Evolutionary conservation across 352 stramenopile species (phyloP), one percentile per base, ranked within the genome.

Genomic region (Globisporangium echinulatum): DNA sequence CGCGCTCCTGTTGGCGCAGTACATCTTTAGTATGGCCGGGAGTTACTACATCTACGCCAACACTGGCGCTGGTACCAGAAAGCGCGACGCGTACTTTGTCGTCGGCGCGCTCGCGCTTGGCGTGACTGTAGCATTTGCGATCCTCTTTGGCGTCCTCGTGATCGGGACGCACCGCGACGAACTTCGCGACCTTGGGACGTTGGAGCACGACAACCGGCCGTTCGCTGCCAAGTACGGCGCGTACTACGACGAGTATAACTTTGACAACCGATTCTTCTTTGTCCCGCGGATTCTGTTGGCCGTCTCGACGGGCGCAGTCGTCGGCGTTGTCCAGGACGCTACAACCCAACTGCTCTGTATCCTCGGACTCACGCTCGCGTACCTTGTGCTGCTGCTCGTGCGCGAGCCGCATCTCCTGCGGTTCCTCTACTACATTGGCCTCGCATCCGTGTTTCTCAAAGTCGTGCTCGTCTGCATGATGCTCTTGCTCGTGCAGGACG

Each of bases 191-290:
- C 53, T 95, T 14, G 84, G 84, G 8, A 87, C 84, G 4, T 77
- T 77, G 52, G 82, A 87, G 57, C 84, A 96, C 59, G 77, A 90
- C 54, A 72, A 94, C 44, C 82, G 82, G 0, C 64, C 79, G 15
- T 92, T 94, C 64, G 89, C 79, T 33, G 72, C 64, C 61, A 91
- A 90, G 71, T 96, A 94, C 71, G 82, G 86, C 54, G 74, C 79
- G 15, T 92, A 92, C 72, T 96, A 94, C 54, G 85, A 93, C 57
- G 84, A 94, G 75, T 94, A 92, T 77, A 94, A 92, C 68, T 91
- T 90, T 40, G 79, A 92, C 62, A 94, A 96, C 62, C 84, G 86
- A 15, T 94, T 87, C 64, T 96, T 96, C 65, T 96, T 96, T 60
- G 72, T 94, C 25, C 80, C 79, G 6, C 75, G 84, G 0, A 92